Base-by-base conservation (phyloP, 345 rosid species). In the Firmiana major region DNA sequence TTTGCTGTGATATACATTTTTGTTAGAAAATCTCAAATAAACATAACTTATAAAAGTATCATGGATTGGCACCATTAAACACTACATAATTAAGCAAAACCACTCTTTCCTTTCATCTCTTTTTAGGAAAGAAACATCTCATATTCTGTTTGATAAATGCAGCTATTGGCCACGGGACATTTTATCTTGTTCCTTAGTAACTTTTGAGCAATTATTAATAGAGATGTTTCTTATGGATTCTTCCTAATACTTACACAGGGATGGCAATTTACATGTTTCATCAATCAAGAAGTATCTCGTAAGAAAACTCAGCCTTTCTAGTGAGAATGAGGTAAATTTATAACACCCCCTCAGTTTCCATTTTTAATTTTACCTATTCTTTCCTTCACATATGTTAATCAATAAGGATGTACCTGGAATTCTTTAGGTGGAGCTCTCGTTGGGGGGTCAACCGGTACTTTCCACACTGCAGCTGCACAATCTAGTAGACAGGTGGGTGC, bases 351-450 rank as follows among this genome's bases (percentile, higher is more conserved):
- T 12, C 68, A 17, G 11, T 3, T 36, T 34, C 9, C 11, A 2
- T 10, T 65, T 65, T 40, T n/a, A 64, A 8, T 40, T 38, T n/a
- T 65, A n/a, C 70, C 49, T n/a, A 38, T 38, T 8, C 1, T 6
- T 13, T 31, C 9, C 67, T 34, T 63, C 4, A 15, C 11, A 9
- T 5, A 2, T 65, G 69, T 64, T 17, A 19, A 28, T 26, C 5
- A 58, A 24, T 22, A 58, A 36, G 46, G 2, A 38, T 40, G 13
- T 51, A 24, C 66, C 69, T 11, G 55, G 26, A 51, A 57, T 75
- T 58, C 10, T 51, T 42, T 78, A 88, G 96, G 93, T 91, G 66
- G 88, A 87, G 80, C 79, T 91, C 63, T 84, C 57, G 19, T 21
- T 88, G 76, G 46, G 71, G 59, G 78, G 89, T 9, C 84, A 81